A percentile compares a stretch with the other conserved stretches of the same genome.
Conservation (phyloP, 1,284 basidiomycete species). For the Ustilago xerochloae region DNA sequence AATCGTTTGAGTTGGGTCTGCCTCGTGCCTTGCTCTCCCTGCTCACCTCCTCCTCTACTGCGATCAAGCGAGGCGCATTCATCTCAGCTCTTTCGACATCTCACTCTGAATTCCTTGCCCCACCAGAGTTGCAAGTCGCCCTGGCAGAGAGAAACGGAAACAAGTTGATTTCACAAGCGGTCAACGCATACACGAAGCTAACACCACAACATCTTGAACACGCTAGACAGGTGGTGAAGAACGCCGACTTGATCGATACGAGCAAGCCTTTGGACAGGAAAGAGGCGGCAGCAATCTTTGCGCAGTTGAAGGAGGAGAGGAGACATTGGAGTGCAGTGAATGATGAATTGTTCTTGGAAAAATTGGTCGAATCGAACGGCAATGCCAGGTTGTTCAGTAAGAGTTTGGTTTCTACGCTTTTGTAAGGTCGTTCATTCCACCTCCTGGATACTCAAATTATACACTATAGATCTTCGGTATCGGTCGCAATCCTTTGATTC, state of each 20-base stretch:
- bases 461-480: background rate
- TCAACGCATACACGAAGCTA: slow-evolving; percentile 58
- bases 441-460: background rate
- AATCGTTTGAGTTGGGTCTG: slow-evolving; percentile 82
- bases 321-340: slow-evolving; percentile 51
- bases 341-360: slow-evolving; percentile 61
- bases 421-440: slow-evolving; percentile 15
- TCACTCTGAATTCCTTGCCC: slow-evolving; percentile 47
- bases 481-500: too few species aligned
- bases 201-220: slow-evolving; percentile 44
- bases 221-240: slow-evolving; percentile 23
- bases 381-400: slow-evolving; percentile 55
- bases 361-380: slow-evolving; percentile 60
- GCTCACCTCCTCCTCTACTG: slow-evolving; percentile 27
- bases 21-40: slow-evolving; percentile 72
- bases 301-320: slow-evolving; percentile 49
- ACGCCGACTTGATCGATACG: slow-evolving; percentile 31
- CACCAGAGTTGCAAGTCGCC: slow-evolving; percentile 48
- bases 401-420: slow-evolving; percentile 43
- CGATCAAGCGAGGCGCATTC: slow-evolving; percentile 40
- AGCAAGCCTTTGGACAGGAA: slow-evolving; percentile 26
- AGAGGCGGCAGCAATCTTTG: slow-evolving; percentile 54
- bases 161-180: slow-evolving; percentile 28
- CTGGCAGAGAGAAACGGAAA: slow-evolving; percentile 26
- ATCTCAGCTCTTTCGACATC: slow-evolving; percentile 49